Evolutionary conservation across 73 alveolate genomes (phyloP).

Genomic region (Paramecium sexaurelia): DNA sequence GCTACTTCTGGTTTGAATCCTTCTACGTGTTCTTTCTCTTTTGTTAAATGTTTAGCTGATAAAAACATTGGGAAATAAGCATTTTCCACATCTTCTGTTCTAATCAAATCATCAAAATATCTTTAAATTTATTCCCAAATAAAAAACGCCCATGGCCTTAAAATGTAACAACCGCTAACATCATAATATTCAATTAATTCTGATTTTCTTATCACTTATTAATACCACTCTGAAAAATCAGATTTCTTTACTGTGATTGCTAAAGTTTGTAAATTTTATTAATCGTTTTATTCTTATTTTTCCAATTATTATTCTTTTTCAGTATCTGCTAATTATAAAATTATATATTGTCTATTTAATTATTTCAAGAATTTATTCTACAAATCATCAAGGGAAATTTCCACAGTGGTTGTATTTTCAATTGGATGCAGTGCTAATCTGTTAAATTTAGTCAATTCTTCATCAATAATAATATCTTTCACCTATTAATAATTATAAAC

Average conservation of each 20-base stretch:
- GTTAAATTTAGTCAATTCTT: conserved; percentile 75
- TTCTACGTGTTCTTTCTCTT: conserved; percentile 97
- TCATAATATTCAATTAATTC: conserved; percentile 99
- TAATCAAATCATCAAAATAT: conserved; percentile 90
- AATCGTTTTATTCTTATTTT: conserved; percentile 66
- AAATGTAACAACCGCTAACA: conserved; percentile 97
- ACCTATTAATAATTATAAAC: neutral
- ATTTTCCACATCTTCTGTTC: conserved; percentile 92
- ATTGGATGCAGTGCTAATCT: conserved; percentile 91
- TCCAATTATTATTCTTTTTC: conserved; percentile 74
- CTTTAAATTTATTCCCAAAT: conserved; percentile 98
- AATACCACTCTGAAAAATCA: conserved; percentile 95
- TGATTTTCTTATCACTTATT: conserved; percentile 95
- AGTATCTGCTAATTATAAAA: conserved; percentile 41
- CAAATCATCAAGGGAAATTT: conserved; percentile 80
- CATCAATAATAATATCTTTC: conserved; percentile 82
- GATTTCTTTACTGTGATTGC: conserved; percentile 89
- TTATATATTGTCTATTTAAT: neutral
- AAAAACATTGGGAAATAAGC: conserved; percentile 99
- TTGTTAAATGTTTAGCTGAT: conserved; percentile 91
- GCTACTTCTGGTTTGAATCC: conserved; percentile 99
- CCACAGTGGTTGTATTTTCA: conserved; percentile 88
- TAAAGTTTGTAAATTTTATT: conserved; percentile 74
- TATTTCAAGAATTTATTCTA: conserved; percentile 58
- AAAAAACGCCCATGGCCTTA: conserved; percentile 98